These are phyloP conservation scores for Russula ochroleuca DNA, from an alignment of 768 basidiomycete species.

Conservation along the genomic window DNA sequence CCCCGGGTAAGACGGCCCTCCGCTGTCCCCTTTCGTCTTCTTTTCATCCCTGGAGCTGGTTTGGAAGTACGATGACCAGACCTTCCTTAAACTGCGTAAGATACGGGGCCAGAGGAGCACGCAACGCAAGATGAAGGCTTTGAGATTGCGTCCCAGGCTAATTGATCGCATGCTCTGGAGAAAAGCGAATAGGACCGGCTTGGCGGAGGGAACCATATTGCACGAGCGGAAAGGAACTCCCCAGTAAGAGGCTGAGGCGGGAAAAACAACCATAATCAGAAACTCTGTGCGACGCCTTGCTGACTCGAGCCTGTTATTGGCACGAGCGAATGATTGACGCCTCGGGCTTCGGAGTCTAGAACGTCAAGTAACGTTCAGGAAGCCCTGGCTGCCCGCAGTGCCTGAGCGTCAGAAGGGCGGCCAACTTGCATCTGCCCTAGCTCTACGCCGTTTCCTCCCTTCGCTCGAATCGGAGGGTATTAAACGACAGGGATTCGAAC, in stretches of 20 bases:
- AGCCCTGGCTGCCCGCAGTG: too few species aligned
- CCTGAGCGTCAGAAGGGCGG: too few species aligned
- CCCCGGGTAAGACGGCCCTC: not conserved
- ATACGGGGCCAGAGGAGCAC: not conserved
- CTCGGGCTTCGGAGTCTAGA: not conserved
- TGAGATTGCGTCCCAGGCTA: not conserved
- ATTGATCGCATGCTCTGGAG: not conserved
- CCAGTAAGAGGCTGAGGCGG: not conserved
- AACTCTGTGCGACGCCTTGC: not conserved
- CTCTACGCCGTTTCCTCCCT: not conserved
- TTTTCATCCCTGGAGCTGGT: not conserved
- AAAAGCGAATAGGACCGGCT: not conserved
- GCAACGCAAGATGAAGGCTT: conserved; percentile 6
- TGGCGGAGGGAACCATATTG: conserved; percentile 1
- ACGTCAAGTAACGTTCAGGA: not conserved
- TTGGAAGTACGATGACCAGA: not conserved
- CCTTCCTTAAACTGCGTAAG: not conserved
- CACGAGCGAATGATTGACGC: not conserved
- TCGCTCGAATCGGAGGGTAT: not conserved
- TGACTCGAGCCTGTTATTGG: not conserved
- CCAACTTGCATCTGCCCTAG: not conserved
- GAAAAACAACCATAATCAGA: not conserved
- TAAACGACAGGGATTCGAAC: not conserved
- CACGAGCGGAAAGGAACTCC: too few species aligned
- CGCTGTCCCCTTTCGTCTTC: not conserved